phyloP scores from a whole-genome alignment of 2,329 filamentous ascomycete genomes.

The Pseudogymnoascus sp. region DNA sequence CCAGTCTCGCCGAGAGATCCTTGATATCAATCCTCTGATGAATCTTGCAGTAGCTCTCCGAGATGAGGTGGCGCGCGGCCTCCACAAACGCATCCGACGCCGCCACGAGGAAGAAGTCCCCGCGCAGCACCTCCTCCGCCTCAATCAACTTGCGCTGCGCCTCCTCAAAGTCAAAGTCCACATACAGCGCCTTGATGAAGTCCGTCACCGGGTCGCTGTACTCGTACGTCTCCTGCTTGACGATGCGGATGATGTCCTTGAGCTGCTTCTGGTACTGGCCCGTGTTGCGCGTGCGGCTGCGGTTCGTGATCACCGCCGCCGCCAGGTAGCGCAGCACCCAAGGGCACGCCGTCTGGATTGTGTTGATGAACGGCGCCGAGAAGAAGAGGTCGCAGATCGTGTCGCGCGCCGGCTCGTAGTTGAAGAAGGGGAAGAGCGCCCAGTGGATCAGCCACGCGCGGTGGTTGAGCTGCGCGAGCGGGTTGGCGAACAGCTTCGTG shows the following conservation, averaged over 20 bases:
- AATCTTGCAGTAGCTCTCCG: conserved; percentile 99
- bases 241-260: conserved; percentile 92
- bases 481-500: conserved; percentile 90
- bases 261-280: conserved; percentile 93
- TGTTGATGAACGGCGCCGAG: conserved; percentile 96
- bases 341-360: conserved; percentile 93
- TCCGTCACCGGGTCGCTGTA: conserved; percentile 93
- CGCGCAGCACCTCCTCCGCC: conserved; percentile 83
- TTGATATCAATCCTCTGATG: conserved; percentile 97
- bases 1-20: conserved; percentile 86
- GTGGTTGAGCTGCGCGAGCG: conserved; percentile 89
- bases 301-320: conserved; percentile 90
- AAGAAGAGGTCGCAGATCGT: conserved; percentile 93
- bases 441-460: conserved; percentile 97
- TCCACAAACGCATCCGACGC: conserved; percentile 86
- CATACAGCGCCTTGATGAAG: conserved; percentile 92
- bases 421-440: conserved; percentile 98
- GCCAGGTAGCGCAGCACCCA: conserved; percentile 94
- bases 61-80: conserved; percentile 89
- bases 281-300: conserved; percentile 69
- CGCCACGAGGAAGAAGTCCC: conserved; percentile 89
- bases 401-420: conserved; percentile 86
- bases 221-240: conserved; percentile 95
- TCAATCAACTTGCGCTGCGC: conserved; percentile 79
- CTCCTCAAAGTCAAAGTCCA: conserved; percentile 95